Base-by-base conservation (phyloP, 2,329 filamentous ascomycete species). In the Exophiala sp. region DNA sequence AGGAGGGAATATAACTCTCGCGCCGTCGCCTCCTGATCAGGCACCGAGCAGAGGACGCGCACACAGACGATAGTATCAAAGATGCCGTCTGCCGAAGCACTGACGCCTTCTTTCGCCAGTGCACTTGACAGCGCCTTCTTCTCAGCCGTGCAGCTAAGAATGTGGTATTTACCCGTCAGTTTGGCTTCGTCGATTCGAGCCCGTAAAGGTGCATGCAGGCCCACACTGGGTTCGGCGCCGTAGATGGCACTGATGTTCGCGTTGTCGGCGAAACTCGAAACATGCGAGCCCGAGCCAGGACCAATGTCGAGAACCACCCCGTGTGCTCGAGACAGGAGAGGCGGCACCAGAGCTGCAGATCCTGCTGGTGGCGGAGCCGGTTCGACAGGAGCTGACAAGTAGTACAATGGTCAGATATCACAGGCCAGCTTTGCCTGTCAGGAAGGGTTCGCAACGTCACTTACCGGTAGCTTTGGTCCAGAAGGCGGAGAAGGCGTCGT, bases 51-150 rank as follows among this genome's bases (percentile, higher is more conserved):
- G 2, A 81, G 63, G 1, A 80, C 77, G 0, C 77, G 68, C 8
- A 78, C 64, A 50, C 74, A 76, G 42, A 77, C 64, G 40, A 81
- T 75, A 10, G 75, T 75, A 58, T 81, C 78, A 39, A 80, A 78
- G 1, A 78, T 57, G 0, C 70, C 71, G 2, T 62, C 62, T 24
- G 57, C 52, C 0, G 58, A 37, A 5, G 63, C 46, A 2, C 59
- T 48, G 6, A 76, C 57, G 0, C 69, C 73, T n/a, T 66, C 65
- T 56, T 69, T 70, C 41, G 64, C 61, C 43, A 75, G 64, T 13
- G 66, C 72, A 2, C 68, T 70, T 2, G 74, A 62, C n/a, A 78
- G 63, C 13, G 69, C 69, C 40, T 68, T 62, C 1, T 69, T 66
- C 51, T 77, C 73, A 1, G 69, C 75, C 1, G 74, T 71, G 37